Evolutionary conservation across 768 basidiomycete species (phyloP).

Genomic region (Collybiopsis confluens): DNA sequence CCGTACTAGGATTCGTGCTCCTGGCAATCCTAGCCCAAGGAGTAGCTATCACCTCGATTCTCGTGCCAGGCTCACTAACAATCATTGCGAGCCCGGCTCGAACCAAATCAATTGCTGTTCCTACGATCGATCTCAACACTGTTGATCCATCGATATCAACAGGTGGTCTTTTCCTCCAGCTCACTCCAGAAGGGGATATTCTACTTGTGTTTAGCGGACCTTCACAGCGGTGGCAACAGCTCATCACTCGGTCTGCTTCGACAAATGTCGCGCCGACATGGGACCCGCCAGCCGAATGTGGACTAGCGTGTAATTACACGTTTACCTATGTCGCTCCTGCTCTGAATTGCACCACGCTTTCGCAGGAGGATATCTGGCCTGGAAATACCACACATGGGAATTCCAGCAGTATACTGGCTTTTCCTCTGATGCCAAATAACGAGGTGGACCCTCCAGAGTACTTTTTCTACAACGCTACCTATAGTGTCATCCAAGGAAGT

Average conservation of each 20-base stretch:
- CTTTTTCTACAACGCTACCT: background rate
- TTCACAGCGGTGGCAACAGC: background rate
- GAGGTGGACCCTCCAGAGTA: background rate
- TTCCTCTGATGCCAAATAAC: background rate
- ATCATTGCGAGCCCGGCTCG: background rate
- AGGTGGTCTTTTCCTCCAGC: background rate
- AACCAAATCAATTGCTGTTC: background rate
- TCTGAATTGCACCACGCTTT: background rate
- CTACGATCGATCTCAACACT: background rate
- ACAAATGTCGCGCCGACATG: background rate
- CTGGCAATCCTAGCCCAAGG: background rate
- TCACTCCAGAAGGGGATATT: background rate
- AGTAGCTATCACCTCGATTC: background rate
- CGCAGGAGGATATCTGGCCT: background rate
- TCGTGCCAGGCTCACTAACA: background rate
- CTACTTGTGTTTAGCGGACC: background rate
- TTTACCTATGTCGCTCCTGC: background rate
- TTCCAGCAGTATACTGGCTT: background rate
- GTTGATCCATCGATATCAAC: background rate
- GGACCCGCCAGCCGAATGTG: background rate
- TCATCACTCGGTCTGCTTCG: background rate
- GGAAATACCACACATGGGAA: background rate
- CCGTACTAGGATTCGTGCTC: background rate
- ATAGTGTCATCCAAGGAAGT: background rate
- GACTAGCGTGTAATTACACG: background rate